These are phyloP conservation scores for Strigomonas culicis DNA, from an alignment of 208 protist species.

Conservation along the genomic window DNA sequence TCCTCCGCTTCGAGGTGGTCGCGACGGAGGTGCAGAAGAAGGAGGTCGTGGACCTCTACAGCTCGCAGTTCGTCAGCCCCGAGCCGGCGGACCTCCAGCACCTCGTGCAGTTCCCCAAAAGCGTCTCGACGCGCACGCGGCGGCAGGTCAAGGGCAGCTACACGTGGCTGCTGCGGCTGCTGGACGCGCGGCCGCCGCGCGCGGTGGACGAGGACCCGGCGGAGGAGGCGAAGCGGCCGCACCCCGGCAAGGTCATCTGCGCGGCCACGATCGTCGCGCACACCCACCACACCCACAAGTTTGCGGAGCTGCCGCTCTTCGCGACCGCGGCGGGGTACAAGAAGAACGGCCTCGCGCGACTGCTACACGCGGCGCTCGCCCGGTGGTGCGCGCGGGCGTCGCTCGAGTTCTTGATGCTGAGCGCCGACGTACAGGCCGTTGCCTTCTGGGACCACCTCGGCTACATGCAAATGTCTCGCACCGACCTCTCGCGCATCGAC, in stretches of 20 bases:
- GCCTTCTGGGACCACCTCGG: constrained; percentile 78
- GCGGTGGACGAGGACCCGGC: background rate
- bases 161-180: constrained; percentile 59
- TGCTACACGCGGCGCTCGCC: constrained; percentile 72
- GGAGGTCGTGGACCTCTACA: constrained; percentile 77
- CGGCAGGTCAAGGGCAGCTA: constrained; percentile 64
- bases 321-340: constrained; percentile 87
- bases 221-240: background rate
- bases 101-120: constrained; percentile 65
- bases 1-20: constrained; percentile 67
- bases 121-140: constrained; percentile 71
- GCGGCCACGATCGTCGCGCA: constrained; percentile 73
- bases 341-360: constrained; percentile 67
- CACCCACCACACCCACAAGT: constrained; percentile 44
- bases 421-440: constrained; percentile 81
- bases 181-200: too few species aligned
- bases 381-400: constrained; percentile 45
- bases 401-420: constrained; percentile 86
- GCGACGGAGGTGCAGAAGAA: constrained; percentile 43
- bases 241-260: constrained; percentile 53
- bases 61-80: constrained; percentile 77
- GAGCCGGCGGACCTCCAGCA: constrained; percentile 64
- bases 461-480: constrained; percentile 67
- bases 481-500: constrained; percentile 68
- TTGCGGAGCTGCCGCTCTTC: constrained; percentile 87